Percentiles rank a stretch among this genome's conserved stretches.
Conservation (phyloP, 2,329 filamentous ascomycete genomes). For the Pezicula neosporulosa region DNA sequence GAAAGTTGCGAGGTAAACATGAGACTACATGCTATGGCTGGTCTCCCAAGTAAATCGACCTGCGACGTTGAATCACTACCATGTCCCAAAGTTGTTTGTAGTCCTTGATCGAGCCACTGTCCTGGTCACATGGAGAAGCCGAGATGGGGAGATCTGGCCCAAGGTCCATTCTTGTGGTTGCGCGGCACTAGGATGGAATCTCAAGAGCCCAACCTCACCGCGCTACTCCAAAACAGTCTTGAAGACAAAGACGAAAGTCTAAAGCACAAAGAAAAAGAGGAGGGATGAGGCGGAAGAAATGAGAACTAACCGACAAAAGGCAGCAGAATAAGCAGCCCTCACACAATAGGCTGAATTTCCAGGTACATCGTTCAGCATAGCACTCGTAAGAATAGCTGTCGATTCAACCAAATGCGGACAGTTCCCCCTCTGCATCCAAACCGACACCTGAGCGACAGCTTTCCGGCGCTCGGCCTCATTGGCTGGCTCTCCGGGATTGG, state of each 20-base stretch:
- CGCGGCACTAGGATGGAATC: not conserved
- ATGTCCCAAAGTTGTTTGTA: too few relatives aligned
- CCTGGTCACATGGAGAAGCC: too few relatives aligned
- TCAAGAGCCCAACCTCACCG: not conserved
- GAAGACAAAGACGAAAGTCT: not conserved
- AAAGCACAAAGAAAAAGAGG: not conserved
- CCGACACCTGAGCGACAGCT: slow-evolving; percentile 55
- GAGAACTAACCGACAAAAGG: slow-evolving; percentile 64
- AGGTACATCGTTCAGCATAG: slow-evolving; percentile 58
- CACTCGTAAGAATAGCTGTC: slow-evolving; percentile 69
- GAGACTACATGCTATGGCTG: too few relatives aligned
- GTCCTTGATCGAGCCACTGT: too few relatives aligned
- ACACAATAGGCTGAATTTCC: slow-evolving; percentile 48
- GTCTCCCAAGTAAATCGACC: too few relatives aligned
- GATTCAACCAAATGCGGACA: slow-evolving; percentile 79
- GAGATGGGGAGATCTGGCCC: too few relatives aligned
- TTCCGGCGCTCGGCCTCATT: slow-evolving; percentile 33
- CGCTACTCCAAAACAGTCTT: not conserved
- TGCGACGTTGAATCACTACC: too few relatives aligned
- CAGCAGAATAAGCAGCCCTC: slow-evolving; percentile 68
- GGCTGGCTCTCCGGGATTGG: slow-evolving; percentile 16
- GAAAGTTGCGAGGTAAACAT: too few relatives aligned
- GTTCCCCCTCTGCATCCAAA: slow-evolving; percentile 70
- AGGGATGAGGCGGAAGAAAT: not conserved
- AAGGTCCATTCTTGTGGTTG: too few relatives aligned